These are phyloP conservation scores for Rhizophagus prolifer DNA, from an alignment of 192 early-diverging fungal genomes.

Conservation along the genomic window DNA sequence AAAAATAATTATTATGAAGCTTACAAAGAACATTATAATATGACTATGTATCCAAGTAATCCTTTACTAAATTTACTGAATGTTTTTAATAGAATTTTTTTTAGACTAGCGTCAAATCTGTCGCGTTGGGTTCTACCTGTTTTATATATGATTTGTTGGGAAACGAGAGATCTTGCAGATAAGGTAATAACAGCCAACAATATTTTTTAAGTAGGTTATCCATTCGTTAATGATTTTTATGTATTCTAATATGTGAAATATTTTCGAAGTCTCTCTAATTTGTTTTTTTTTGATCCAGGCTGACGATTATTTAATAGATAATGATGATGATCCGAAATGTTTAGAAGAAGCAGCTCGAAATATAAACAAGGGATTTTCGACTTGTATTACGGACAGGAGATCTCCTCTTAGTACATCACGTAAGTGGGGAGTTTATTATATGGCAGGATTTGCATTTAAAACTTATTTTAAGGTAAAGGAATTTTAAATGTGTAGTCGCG, in stretches of 20 bases:
- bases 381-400: slow-evolving; percentile 86
- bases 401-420: slow-evolving; percentile 56
- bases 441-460: slow-evolving; percentile 82
- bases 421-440: slow-evolving; percentile 92
- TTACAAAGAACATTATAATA: slow-evolving; percentile 45
- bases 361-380: slow-evolving; percentile 86
- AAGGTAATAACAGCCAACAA: slow-evolving; percentile 37
- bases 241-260: background rate
- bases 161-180: slow-evolving; percentile 52
- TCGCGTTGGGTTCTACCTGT: slow-evolving; percentile 62
- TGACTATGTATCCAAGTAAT: slow-evolving; percentile 44
- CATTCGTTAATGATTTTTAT: background rate
- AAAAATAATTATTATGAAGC: slow-evolving; percentile 40
- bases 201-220: too few species aligned
- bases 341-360: slow-evolving; percentile 83
- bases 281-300: slow-evolving; percentile 38
- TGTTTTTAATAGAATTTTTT: slow-evolving; percentile 46
- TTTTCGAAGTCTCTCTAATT: background rate
- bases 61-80: background rate
- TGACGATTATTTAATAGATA: slow-evolving; percentile 43
- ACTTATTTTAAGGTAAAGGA: slow-evolving; percentile 79
- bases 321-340: slow-evolving; percentile 50
- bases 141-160: slow-evolving; percentile 59
- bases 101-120: slow-evolving; percentile 44
- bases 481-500: background rate